A percentile compares a stretch with the other conserved stretches of the same genome.
Conservation (phyloP, 257 asterid genomes). For the Henckelia pumila region DNA sequence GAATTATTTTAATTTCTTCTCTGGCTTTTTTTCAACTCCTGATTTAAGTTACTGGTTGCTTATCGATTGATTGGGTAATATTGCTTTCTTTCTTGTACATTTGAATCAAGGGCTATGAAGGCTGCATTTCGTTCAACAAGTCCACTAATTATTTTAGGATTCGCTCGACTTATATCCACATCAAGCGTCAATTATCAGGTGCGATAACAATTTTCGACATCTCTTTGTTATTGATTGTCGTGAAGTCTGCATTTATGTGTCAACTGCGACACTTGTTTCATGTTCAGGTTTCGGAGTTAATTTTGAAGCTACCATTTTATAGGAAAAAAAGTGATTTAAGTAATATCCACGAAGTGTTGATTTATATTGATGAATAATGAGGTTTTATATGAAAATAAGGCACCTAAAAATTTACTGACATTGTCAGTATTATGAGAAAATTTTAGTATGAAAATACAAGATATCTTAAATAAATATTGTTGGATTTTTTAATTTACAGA, state of each 20-base stretch:
- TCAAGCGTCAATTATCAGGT: constrained; percentile 91
- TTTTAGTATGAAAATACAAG: background rate
- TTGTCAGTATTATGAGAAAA: background rate
- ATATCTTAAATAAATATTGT: constrained; percentile 3
- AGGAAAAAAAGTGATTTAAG: background rate
- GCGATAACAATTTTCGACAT: constrained; percentile 13
- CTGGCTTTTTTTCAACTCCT: background rate
- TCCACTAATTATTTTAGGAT: constrained; percentile 81
- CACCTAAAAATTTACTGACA: background rate
- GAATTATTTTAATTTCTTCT: background rate
- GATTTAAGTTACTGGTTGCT: constrained; percentile 7
- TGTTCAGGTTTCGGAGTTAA: background rate
- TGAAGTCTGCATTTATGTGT: constrained; percentile 7
- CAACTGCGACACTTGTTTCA: background rate
- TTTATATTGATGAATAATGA: background rate
- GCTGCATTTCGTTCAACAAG: constrained; percentile 55
- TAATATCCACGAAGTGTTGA: constrained; percentile 4
- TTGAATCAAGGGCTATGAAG: constrained; percentile 53
- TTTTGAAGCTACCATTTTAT: background rate
- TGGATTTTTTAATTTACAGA: background rate
- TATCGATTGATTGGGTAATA: constrained; percentile 25
- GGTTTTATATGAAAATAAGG: background rate
- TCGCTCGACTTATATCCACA: constrained; percentile 74
- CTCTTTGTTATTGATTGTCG: constrained; percentile 4
- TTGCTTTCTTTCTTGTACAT: constrained; percentile 29